Evolutionary conservation across 768 basidiomycete genomes (phyloP).

Genomic region (Amanita muscaria): DNA sequence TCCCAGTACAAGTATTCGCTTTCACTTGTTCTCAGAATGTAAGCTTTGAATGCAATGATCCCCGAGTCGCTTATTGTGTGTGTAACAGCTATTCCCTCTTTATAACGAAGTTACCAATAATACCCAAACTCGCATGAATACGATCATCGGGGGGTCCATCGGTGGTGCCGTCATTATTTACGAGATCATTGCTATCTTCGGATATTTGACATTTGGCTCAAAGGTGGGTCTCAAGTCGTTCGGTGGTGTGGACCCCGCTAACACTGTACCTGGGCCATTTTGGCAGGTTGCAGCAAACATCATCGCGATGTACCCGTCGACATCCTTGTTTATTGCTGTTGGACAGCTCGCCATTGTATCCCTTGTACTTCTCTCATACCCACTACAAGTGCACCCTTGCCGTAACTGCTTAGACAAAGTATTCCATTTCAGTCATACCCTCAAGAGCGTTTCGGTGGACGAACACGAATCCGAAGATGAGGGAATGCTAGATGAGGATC

Average conservation of each 20-base stretch:
- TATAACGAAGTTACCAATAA: conserved; percentile 86
- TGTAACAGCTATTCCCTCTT: conserved; percentile 74
- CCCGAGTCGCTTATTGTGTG: conserved; percentile 6
- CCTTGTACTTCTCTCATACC: conserved; percentile 88
- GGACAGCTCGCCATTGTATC: conserved; percentile 91
- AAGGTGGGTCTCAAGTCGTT: conserved; percentile 37
- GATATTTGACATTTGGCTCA: conserved; percentile 90
- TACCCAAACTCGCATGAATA: conserved; percentile 76
- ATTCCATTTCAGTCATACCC: conserved; percentile 39
- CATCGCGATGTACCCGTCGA: conserved; percentile 89
- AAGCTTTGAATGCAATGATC: conserved; percentile 17
- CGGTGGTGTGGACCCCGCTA: not conserved
- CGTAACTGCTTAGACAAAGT: conserved; percentile 89
- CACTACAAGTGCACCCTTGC: conserved; percentile 90
- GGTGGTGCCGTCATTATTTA: conserved; percentile 79
- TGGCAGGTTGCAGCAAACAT: conserved; percentile 81
- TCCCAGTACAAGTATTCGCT: conserved; percentile 91
- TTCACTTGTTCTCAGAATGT: conserved; percentile 94
- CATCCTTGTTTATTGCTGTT: conserved; percentile 85
- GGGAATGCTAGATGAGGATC: conserved; percentile 41
- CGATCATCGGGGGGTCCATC: conserved; percentile 80
- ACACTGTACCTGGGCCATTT: conserved; percentile 4
- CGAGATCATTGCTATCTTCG: conserved; percentile 80
- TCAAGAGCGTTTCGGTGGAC: conserved; percentile 23
- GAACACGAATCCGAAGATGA: conserved; percentile 39